These are phyloP conservation scores for Myxozyma mucilagina DNA, from an alignment of 805 yeast species.

Conservation along the genomic window DNA sequence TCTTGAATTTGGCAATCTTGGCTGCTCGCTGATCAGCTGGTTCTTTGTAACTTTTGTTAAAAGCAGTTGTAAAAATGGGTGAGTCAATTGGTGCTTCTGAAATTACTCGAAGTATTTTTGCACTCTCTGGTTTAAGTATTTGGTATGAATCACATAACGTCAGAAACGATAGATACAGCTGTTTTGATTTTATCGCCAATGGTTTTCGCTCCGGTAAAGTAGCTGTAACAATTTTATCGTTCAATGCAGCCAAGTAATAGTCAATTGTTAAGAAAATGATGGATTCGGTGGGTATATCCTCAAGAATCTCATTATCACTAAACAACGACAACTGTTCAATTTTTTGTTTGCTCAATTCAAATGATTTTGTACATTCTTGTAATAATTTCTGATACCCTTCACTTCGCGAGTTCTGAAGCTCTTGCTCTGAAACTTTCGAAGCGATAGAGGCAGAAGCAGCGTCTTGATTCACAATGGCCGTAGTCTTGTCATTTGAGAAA, in stretches of 20 bases:
- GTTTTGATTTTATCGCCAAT: constrained; percentile 18
- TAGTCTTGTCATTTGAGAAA: background rate
- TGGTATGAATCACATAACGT: constrained; percentile 23
- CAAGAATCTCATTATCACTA: constrained; percentile 68
- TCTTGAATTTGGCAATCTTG: constrained; percentile 67
- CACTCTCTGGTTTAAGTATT: constrained; percentile 3
- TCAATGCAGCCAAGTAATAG: constrained; percentile 54
- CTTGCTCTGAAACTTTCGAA: background rate
- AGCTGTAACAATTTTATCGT: constrained; percentile 36
- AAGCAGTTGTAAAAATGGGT: constrained; percentile 16
- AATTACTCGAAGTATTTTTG: constrained; percentile 9
- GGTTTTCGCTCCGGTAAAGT: constrained; percentile 12
- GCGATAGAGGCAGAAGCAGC: background rate
- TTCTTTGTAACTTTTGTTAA: constrained; percentile 26
- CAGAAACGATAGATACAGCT: constrained; percentile 19
- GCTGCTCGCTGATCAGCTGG: constrained; percentile 58
- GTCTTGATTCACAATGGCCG: background rate
- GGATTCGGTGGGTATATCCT: constrained; percentile 66
- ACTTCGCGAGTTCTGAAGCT: constrained; percentile 7
- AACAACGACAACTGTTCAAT: constrained; percentile 55
- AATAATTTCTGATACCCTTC: constrained; percentile 15
- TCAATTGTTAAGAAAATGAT: constrained; percentile 54
- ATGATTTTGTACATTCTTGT: constrained; percentile 8
- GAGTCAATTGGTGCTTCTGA: constrained; percentile 16
- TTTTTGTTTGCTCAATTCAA: constrained; percentile 9